phyloP scores from a whole-genome alignment of 768 basidiomycete species.

The Leccinum truebloodii region DNA sequence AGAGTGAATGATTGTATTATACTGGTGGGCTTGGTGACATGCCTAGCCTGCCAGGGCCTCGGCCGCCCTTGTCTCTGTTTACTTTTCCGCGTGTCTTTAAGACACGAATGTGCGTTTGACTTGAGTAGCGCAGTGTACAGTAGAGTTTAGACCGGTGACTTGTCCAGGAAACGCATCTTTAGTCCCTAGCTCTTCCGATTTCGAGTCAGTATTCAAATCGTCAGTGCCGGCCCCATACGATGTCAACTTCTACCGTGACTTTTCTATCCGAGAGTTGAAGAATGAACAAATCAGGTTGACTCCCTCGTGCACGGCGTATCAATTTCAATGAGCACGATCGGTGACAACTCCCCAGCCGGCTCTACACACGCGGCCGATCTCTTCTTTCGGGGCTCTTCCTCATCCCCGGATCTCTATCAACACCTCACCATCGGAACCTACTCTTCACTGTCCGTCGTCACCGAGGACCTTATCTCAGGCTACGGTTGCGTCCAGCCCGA shows the following conservation, averaged over 20 bases:
- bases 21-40: too few relatives aligned
- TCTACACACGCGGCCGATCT: constrained; percentile 38
- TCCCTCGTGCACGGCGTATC: neutral
- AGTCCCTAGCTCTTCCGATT: neutral
- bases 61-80: too few relatives aligned
- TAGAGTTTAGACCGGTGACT: too few relatives aligned
- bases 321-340: neutral
- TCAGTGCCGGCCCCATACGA: constrained; percentile 19
- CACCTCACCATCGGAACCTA: constrained; percentile 57
- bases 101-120: too few relatives aligned
- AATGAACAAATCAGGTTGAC: too few relatives aligned
- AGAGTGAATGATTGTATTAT: too few relatives aligned
- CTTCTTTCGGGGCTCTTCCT: constrained; percentile 37
- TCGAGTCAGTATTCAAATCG: neutral
- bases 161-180: too few relatives aligned
- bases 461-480: constrained; percentile 32
- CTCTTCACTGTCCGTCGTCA: constrained; percentile 36
- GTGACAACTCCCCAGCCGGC: constrained; percentile 37
- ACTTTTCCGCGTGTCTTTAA: too few relatives aligned
- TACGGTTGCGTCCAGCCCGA: constrained; percentile 37
- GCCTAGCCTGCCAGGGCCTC: too few relatives aligned
- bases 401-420: constrained; percentile 43
- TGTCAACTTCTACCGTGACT: constrained; percentile 47
- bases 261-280: constrained; percentile 39
- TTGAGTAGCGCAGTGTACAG: too few relatives aligned